phyloP scores from a whole-genome alignment of 2,329 filamentous ascomycete genomes.

The Neonectria punicea region DNA sequence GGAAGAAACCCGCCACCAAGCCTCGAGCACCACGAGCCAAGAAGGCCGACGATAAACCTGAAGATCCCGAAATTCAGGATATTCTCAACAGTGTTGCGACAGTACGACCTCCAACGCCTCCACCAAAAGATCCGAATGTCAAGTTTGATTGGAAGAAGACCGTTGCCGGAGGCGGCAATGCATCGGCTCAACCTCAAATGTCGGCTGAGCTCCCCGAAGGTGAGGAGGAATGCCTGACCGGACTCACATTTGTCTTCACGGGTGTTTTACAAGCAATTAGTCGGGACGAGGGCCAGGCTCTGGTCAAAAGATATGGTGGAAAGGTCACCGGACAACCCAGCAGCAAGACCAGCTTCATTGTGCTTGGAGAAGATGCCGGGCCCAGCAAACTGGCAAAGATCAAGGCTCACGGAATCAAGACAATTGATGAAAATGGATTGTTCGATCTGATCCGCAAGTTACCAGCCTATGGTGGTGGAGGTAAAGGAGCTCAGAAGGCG shows the following conservation, averaged over 20 bases:
- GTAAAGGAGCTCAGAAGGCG: constrained; percentile 86
- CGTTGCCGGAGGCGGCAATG: constrained; percentile 66
- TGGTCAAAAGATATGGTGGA: constrained; percentile 94
- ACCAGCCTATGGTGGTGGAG: constrained; percentile 86
- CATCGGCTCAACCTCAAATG: constrained; percentile 69
- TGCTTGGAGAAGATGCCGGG: constrained; percentile 90
- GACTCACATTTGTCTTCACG: constrained; percentile 94
- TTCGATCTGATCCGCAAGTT: constrained; percentile 85
- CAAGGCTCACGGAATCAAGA: constrained; percentile 80
- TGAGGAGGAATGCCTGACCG: constrained; percentile 87
- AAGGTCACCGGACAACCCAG: constrained; percentile 89
- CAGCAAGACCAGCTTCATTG: constrained; percentile 92
- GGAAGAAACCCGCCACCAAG: constrained; percentile 70
- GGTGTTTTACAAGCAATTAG: constrained; percentile 83
- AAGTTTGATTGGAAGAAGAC: constrained; percentile 86
- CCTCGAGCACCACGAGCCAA: constrained; percentile 69
- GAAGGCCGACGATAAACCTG: constrained; percentile 69
- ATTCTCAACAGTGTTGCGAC: constrained; percentile 91
- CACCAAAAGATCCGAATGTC: constrained; percentile 72
- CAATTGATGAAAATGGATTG: constrained; percentile 92
- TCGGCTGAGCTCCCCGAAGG: constrained; percentile 81
- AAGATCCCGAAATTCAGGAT: constrained; percentile 77
- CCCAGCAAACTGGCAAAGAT: constrained; percentile 94
- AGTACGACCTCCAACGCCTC: constrained; percentile 85
- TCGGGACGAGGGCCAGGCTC: constrained; percentile 83